These are phyloP conservation scores for Eutypella sp. DNA, from an alignment of 2,329 filamentous ascomycete genomes.

Conservation along the genomic window DNA sequence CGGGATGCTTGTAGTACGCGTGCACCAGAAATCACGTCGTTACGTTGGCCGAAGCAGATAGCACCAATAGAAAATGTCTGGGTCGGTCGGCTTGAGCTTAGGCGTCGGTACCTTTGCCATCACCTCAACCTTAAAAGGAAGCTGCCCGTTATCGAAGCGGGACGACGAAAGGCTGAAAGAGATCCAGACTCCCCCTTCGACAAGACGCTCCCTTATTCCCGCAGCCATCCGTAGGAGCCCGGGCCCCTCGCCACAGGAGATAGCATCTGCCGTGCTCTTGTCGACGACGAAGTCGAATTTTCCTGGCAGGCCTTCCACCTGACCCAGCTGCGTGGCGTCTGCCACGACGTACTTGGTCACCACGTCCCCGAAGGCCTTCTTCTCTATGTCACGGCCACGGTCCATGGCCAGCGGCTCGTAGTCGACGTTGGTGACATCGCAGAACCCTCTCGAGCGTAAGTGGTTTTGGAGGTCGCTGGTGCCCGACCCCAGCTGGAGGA, in stretches of 20 bases:
- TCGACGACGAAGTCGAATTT: conserved; percentile 41
- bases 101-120: conserved; percentile 37
- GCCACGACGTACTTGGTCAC: conserved; percentile 38
- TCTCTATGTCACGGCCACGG: conserved; percentile 37
- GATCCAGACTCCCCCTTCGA: conserved; percentile 37
- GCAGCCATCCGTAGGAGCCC: conserved; percentile 34
- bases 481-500: conserved; percentile 45
- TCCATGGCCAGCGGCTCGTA: conserved; percentile 44
- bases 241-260: conserved; percentile 39
- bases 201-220: conserved; percentile 30
- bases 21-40: background rate
- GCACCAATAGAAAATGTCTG: conserved; percentile 42
- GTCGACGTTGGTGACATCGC: conserved; percentile 42
- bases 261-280: conserved; percentile 45
- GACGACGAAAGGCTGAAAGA: conserved; percentile 42
- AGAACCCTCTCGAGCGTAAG: conserved; percentile 38
- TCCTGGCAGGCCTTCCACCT: conserved; percentile 8
- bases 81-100: conserved; percentile 37
- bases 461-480: conserved; percentile 46
- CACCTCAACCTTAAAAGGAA: conserved; percentile 38
- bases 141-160: conserved; percentile 32
- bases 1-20: background rate
- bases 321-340: conserved; percentile 37
- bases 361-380: conserved; percentile 37
- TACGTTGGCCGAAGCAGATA: conserved; percentile 35